These are phyloP conservation scores for Lepiota subincarnata DNA, from an alignment of 768 basidiomycete species.

Conservation along the genomic window DNA sequence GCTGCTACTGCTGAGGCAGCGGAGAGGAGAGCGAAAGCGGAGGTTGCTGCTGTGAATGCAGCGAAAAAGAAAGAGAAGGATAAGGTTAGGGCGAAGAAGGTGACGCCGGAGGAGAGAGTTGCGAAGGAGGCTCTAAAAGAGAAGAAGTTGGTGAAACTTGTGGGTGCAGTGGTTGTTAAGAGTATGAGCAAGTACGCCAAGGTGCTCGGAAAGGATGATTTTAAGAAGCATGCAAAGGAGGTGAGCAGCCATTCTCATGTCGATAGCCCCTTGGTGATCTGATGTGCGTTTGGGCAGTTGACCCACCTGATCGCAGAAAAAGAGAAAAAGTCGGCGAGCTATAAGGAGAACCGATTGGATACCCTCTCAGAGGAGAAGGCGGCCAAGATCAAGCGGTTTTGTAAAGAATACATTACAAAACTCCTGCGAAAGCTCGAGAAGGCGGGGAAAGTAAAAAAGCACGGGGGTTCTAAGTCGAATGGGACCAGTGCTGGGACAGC, in stretches of 20 bases:
- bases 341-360: conserved; percentile 69
- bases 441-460: conserved; percentile 28
- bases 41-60: conserved; percentile 21
- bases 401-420: conserved; percentile 88
- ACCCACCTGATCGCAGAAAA: conserved; percentile 87
- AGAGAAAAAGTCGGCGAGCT: conserved; percentile 88
- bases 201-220: conserved; percentile 69
- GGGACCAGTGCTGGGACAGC: conserved; percentile 14
- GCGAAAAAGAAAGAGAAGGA: conserved; percentile 27
- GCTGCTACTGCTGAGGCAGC: conserved; percentile 26
- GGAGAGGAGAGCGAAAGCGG: conserved; percentile 21
- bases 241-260: conserved; percentile 37
- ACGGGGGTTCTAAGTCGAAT: conserved; percentile 21
- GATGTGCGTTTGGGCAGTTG: conserved; percentile 43
- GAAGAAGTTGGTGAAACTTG: conserved; percentile 76
- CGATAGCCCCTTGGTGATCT: background rate
- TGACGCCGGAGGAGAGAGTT: conserved; percentile 55
- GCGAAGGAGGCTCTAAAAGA: conserved; percentile 69
- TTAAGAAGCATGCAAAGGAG: conserved; percentile 96
- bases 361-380: conserved; percentile 82
- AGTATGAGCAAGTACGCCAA: conserved; percentile 87
- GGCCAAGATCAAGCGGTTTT: conserved; percentile 86
- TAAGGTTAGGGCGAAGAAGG: conserved; percentile 24
- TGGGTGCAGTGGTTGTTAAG: conserved; percentile 88
- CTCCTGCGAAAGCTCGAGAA: conserved; percentile 67